A percentile compares a stretch with the other conserved stretches of the same genome.
Evolutionary conservation across 2,329 filamentous ascomycete genomes (phyloP).

Genomic region (Aspergillus japonicus): DNA sequence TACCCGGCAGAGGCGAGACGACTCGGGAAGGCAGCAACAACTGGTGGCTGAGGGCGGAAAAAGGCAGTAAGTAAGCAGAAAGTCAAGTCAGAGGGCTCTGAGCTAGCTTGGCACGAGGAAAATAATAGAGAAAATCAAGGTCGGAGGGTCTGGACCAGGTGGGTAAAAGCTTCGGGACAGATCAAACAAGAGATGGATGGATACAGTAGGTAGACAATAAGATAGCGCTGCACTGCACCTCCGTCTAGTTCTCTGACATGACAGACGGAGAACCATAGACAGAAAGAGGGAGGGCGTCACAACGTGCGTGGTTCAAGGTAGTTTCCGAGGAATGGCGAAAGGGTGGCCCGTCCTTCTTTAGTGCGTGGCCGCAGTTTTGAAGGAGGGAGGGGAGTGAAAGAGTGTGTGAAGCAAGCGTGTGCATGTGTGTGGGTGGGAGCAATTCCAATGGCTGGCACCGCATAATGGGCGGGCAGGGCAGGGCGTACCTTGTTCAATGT

Average conservation of each 20-base stretch:
- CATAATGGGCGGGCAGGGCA: neutral
- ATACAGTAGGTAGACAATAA: slow-evolving; percentile 4
- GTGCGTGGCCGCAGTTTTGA: slow-evolving; percentile 28
- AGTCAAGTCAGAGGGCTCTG: too few species aligned
- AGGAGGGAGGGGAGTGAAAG: slow-evolving; percentile 2
- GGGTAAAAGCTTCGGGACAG: neutral
- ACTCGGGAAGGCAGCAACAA: slow-evolving; percentile 14
- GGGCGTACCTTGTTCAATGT: too few species aligned
- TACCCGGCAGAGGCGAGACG: neutral
- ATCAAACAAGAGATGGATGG: neutral
- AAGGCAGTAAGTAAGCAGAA: neutral
- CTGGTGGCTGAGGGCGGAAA: neutral
- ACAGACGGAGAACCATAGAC: slow-evolving; percentile 6
- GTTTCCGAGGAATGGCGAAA: slow-evolving; percentile 23
- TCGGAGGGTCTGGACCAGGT: neutral
- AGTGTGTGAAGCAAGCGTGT: too few species aligned
- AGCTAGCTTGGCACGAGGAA: neutral
- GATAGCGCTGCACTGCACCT: slow-evolving; percentile 13
- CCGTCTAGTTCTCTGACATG: neutral
- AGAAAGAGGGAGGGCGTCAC: slow-evolving; percentile 8
- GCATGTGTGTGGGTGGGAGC: slow-evolving; percentile 14
- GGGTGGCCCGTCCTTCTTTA: slow-evolving; percentile 18
- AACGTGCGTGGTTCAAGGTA: slow-evolving; percentile 16
- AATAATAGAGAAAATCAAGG: neutral
- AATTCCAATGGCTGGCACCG: slow-evolving; percentile 16